Evolutionary conservation across 306 rosid species (phyloP).

Genomic region (Ochetophila trinervis): DNA sequence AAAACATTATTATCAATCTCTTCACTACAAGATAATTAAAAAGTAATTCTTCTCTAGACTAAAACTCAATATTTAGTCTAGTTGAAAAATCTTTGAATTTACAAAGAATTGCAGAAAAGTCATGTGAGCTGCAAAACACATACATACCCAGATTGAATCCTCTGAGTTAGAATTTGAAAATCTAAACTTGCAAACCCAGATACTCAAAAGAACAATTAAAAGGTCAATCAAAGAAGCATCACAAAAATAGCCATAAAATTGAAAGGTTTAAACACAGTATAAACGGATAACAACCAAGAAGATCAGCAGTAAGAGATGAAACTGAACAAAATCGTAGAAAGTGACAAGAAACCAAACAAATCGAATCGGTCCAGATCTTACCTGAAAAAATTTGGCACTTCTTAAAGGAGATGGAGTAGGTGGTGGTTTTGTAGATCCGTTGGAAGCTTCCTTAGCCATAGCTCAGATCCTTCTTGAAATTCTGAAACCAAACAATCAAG

Average conservation of each 20-base stretch:
- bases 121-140: background rate
- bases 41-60: too few species aligned
- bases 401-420: conserved; percentile 56
- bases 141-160: too few species aligned
- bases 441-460: conserved; percentile 48
- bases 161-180: too few species aligned
- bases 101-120: background rate
- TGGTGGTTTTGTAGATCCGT: conserved; percentile 52
- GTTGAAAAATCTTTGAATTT: background rate
- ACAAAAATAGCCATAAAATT: too few species aligned
- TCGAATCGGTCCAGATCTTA: background rate
- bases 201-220: too few species aligned
- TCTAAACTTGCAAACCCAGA: too few species aligned
- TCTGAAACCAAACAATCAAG: conserved; percentile 25
- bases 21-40: too few species aligned
- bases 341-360: background rate
- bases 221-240: too few species aligned
- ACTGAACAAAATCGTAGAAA: background rate
- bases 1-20: too few species aligned
- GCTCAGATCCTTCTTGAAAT: conserved; percentile 21
- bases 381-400: conserved; percentile 59
- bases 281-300: too few species aligned
- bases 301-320: background rate
- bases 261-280: too few species aligned
- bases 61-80: too few species aligned